Base-by-base conservation (phyloP, 1,284 basidiomycete species). In the Athelia psychrophila region DNA sequence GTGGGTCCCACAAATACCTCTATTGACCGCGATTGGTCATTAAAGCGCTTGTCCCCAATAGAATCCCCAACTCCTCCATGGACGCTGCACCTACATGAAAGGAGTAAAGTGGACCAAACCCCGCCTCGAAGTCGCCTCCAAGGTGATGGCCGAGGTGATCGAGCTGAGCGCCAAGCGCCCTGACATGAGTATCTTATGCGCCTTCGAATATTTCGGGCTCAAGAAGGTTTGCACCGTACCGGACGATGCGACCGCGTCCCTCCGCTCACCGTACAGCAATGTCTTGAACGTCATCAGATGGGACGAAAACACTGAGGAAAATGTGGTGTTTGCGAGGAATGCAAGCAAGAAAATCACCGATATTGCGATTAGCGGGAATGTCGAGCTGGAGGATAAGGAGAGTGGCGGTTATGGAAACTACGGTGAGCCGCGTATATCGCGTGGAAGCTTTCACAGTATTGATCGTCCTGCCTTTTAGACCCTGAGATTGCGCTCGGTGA, bases 191-290 rank as follows among this genome's bases (percentile, higher is more conserved):
- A 36, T 60, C 15, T 56, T 64, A 2, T 59, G 55, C 20, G 44
- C 77, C 9, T 72, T 73, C 51, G 79, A 81, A 58, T 75, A 75
- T 53, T 64, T 73, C 55, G 69, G 74, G 8, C 64, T 72, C 22
- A 56, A 56, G 3, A 75, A 74, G 54, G 62, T 78, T 45, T 66
- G 64, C 51, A 63, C 68, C 12, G 69, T 79, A 3, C 64, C 73
- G 2, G 59, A 62, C 20, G 65, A 65, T 20, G 66, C 60, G 16
- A 75, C 73, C 2, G 75, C 78, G 8, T 76, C 72, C 58, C 62
- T 64, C 27, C 67, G 77, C 47, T 64, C 67, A 36, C 57, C 63
- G 16, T 33, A 52, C 19, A 51, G 59, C 24, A 73, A 69, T 52
- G 61, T 68, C 15, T 55, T 76, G 23, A 54, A 68, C 36, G 51